Percentiles rank a stretch among this genome's conserved stretches.
These are phyloP conservation scores for Amborella trichopoda DNA, from an alignment of 164 flowering plant genomes.

Conservation along the genomic window DNA sequence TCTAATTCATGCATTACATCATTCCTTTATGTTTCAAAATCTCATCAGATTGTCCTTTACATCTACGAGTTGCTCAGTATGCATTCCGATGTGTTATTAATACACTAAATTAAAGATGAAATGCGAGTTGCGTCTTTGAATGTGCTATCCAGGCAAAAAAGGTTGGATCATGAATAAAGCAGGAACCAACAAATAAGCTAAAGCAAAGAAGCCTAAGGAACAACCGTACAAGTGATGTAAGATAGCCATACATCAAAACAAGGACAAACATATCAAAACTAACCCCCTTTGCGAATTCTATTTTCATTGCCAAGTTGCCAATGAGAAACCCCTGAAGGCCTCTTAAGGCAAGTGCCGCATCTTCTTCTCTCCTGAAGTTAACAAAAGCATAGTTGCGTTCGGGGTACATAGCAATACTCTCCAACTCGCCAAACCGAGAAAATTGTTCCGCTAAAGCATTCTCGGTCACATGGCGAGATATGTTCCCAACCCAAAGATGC, in stretches of 20 bases:
- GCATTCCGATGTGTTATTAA: too few relatives aligned
- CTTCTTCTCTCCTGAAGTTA: slow-evolving; percentile 58
- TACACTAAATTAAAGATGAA: too few relatives aligned
- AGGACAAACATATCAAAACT: slow-evolving; percentile 25
- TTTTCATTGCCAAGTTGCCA: slow-evolving; percentile 62
- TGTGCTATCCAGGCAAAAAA: too few relatives aligned
- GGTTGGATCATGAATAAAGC: too few relatives aligned
- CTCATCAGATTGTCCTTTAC: too few relatives aligned
- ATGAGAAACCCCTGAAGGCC: slow-evolving; percentile 62
- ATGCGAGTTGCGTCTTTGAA: too few relatives aligned
- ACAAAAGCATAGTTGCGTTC: slow-evolving; percentile 83
- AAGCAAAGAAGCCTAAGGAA: not conserved
- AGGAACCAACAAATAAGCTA: not conserved
- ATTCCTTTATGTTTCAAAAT: too few relatives aligned
- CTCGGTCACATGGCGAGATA: slow-evolving; percentile 38
- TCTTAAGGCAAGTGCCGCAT: slow-evolving; percentile 55
- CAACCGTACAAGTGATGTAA: slow-evolving; percentile 1
- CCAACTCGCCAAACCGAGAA: slow-evolving; percentile 62
- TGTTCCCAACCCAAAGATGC: slow-evolving; percentile 90
- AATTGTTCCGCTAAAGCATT: slow-evolving; percentile 36
- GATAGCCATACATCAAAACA: not conserved
- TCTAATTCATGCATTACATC: too few relatives aligned
- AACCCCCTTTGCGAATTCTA: slow-evolving; percentile 98
- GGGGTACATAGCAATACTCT: slow-evolving; percentile 58
- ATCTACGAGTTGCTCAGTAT: too few relatives aligned